A percentile compares a stretch with the other conserved stretches of the same genome.
phyloP scores from a whole-genome alignment of 2,329 filamentous ascomycete genomes.

The Alternaria ethzedia region DNA sequence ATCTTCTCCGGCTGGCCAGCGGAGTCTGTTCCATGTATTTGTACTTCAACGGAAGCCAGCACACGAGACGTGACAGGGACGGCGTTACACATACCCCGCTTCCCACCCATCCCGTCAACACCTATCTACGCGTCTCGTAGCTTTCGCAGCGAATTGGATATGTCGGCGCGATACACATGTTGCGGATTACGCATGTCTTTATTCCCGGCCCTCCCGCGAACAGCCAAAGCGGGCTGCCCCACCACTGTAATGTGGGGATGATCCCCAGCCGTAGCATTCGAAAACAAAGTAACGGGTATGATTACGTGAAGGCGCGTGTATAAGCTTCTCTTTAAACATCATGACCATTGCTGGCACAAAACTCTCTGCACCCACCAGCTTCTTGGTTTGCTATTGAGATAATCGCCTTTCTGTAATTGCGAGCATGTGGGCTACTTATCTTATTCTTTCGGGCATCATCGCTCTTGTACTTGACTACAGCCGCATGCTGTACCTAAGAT shows the following conservation, averaged over 20 bases:
- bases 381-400: rapidly evolving
- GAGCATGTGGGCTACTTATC: not conserved
- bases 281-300: not conserved
- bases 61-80: not conserved
- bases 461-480: conserved; percentile 51
- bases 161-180: not conserved
- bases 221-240: not conserved
- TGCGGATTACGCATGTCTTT: not conserved
- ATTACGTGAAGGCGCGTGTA: not conserved
- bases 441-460: conserved; percentile 9
- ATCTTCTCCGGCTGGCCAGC: not conserved
- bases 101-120: not conserved
- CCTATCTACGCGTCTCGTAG: not conserved
- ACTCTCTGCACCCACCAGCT: rapidly evolving
- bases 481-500: conserved; percentile 58
- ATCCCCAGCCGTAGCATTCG: not conserved
- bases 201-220: not conserved
- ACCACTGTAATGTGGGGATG: not conserved
- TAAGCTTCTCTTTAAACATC: not conserved
- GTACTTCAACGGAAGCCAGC: not conserved
- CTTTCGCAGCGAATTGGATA: not conserved
- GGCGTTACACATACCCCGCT: not conserved
- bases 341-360: not conserved
- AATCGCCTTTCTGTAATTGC: rapidly evolving
- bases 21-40: not conserved